phyloP scores from a whole-genome alignment of 441 rosid species.

The Eutrema salsugineum region DNA sequence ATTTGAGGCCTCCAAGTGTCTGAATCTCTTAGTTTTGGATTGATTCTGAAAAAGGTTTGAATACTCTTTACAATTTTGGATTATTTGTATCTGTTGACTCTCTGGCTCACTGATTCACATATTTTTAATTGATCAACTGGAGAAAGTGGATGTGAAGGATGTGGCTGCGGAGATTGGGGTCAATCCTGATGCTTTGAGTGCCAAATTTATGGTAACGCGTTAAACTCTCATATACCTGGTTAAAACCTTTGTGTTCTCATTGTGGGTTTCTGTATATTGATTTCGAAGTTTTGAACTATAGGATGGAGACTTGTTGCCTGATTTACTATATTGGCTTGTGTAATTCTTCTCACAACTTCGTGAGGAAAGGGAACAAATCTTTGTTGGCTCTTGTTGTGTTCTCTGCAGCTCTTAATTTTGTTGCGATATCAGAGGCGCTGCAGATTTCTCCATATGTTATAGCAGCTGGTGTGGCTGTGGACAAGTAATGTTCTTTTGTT shows the following conservation, averaged over 20 bases:
- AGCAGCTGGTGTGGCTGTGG: slow-evolving; percentile 83
- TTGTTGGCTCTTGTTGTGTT: background rate
- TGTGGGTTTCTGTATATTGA: slow-evolving; percentile 19
- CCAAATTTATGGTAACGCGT: slow-evolving; percentile 64
- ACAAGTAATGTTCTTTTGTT: slow-evolving; percentile 42
- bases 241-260: slow-evolving; percentile 5
- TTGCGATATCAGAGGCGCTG: slow-evolving; percentile 78
- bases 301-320: slow-evolving; percentile 70
- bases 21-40: slow-evolving; percentile 47
- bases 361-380: background rate
- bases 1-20: slow-evolving; percentile 83
- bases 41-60: slow-evolving; percentile 78
- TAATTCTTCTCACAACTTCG: background rate
- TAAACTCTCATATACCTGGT: slow-evolving; percentile 8
- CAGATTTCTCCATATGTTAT: slow-evolving; percentile 67
- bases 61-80: background rate
- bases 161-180: slow-evolving; percentile 81
- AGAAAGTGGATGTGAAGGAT: slow-evolving; percentile 77
- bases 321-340: slow-evolving; percentile 28
- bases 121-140: slow-evolving; percentile 81
- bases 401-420: slow-evolving; percentile 70
- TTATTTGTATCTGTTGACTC: slow-evolving; percentile 18
- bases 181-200: slow-evolving; percentile 58
- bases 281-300: slow-evolving; percentile 30
- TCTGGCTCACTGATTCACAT: slow-evolving; percentile 28